Conservation (phyloP, 768 basidiomycete genomes). For the Strobilomyces echinocephalus region DNA sequence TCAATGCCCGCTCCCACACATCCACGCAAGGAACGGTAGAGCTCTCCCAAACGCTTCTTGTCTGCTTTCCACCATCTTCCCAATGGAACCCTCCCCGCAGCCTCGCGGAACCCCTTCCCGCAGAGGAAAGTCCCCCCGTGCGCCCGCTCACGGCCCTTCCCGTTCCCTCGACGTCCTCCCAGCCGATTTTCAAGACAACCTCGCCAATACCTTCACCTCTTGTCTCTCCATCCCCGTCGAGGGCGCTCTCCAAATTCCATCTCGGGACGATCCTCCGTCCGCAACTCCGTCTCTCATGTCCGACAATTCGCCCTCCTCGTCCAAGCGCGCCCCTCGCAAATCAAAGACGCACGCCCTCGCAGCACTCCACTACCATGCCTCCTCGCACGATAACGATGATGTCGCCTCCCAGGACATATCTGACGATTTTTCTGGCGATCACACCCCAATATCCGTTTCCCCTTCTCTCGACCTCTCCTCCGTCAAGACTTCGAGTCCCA, state of each 20-base stretch:
- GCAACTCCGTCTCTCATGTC: constrained; percentile 31
- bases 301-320: constrained; percentile 39
- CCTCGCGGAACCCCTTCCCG: constrained; percentile 60
- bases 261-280: constrained; percentile 37
- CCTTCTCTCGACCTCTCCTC: constrained; percentile 61
- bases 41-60: constrained; percentile 8
- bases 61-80: constrained; percentile 36
- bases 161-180: constrained; percentile 41
- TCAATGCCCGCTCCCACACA: constrained; percentile 40
- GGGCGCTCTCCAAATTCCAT: constrained; percentile 62
- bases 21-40: constrained; percentile 25
- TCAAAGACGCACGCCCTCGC: constrained; percentile 86
- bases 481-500: constrained; percentile 62
- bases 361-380: constrained; percentile 65
- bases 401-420: constrained; percentile 34
- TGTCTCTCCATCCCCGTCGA: constrained; percentile 76
- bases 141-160: constrained; percentile 41
- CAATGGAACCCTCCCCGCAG: constrained; percentile 38
- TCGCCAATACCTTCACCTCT: constrained; percentile 48
- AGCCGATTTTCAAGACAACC: constrained; percentile 49
- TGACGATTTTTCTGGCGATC: constrained; percentile 46
- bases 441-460: constrained; percentile 57
- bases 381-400: constrained; percentile 52
- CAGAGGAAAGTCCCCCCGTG: constrained; percentile 57
- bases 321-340: constrained; percentile 77